A percentile compares a stretch with the other conserved stretches of the same genome.
Evolutionary conservation across 306 rosid genomes (phyloP).

Genomic region (Rosa lucieae): DNA sequence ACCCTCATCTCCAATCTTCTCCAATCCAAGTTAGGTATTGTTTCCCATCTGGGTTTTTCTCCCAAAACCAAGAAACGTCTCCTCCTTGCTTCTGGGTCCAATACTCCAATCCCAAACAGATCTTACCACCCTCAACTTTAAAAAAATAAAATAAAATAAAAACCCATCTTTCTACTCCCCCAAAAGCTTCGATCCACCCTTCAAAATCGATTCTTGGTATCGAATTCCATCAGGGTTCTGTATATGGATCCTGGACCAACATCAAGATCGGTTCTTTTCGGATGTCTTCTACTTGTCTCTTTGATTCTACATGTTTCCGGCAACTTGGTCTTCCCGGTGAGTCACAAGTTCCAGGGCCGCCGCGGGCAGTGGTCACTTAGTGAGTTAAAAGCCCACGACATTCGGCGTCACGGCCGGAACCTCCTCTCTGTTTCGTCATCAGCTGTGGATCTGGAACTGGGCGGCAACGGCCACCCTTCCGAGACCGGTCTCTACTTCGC

Average conservation of each 20-base stretch:
- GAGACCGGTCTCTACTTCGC: conserved; percentile 80
- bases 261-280: conserved; percentile 20
- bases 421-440: conserved; percentile 39
- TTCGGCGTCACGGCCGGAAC: conserved; percentile 56
- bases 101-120: not conserved
- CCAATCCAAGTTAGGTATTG: not conserved
- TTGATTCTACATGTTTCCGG: conserved; percentile 29
- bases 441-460: conserved; percentile 67
- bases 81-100: not conserved
- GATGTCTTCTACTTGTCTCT: conserved; percentile 11
- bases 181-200: not conserved
- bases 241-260: conserved; percentile 48
- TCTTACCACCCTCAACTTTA: not conserved
- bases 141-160: not conserved
- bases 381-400: conserved; percentile 64
- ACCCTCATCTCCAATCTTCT: not conserved
- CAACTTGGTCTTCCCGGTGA: conserved; percentile 56
- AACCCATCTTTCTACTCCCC: not conserved
- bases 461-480: conserved; percentile 75
- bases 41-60: not conserved
- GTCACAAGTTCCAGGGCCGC: conserved; percentile 66
- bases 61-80: not conserved
- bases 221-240: not conserved
- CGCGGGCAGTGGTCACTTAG: conserved; percentile 29
- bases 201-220: not conserved